Evolutionary conservation across 2,329 filamentous ascomycete genomes (phyloP).

Genomic region (Zalaria sp.): DNA sequence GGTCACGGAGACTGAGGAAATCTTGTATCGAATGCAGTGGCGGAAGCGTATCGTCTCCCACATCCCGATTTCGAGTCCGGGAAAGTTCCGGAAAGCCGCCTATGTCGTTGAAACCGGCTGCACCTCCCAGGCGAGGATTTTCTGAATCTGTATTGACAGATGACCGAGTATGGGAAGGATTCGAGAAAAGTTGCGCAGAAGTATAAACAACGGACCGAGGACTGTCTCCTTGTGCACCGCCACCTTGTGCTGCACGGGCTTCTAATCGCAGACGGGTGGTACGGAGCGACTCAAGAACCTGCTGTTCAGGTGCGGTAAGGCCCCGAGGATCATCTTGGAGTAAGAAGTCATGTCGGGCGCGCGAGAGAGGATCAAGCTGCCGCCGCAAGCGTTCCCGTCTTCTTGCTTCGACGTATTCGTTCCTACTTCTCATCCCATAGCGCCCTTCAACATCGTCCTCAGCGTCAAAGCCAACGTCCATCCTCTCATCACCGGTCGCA

Average conservation of each 20-base stretch:
- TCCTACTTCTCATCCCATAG: conserved; percentile 2
- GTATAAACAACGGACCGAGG: conserved; percentile 31
- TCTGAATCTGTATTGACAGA: not conserved
- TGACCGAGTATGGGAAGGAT: not conserved
- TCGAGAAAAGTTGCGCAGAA: conserved; percentile 15
- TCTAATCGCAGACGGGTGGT: conserved; percentile 28
- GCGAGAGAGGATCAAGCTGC: not conserved
- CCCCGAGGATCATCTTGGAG: conserved; percentile 31
- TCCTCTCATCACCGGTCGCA: no score
- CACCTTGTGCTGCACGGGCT: conserved; percentile 10
- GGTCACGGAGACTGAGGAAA: conserved; percentile 2
- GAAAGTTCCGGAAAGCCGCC: conserved; percentile 3
- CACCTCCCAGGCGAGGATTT: conserved; percentile 2
- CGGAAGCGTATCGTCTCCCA: conserved; percentile 3
- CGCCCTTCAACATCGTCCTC: no score
- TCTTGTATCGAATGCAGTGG: conserved; percentile 5
- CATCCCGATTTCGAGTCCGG: conserved; percentile 1
- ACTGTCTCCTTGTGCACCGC: conserved; percentile 15
- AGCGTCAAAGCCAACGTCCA: no score
- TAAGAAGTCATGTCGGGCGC: conserved; percentile 19
- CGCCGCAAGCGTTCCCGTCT: conserved; percentile 15
- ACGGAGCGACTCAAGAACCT: conserved; percentile 30
- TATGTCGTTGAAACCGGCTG: conserved; percentile 3
- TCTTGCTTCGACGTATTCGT: conserved; percentile 29
- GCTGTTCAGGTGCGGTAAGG: conserved; percentile 29